Conservation (phyloP, 163 green algal species). For the Prototheca cutis region DNA sequence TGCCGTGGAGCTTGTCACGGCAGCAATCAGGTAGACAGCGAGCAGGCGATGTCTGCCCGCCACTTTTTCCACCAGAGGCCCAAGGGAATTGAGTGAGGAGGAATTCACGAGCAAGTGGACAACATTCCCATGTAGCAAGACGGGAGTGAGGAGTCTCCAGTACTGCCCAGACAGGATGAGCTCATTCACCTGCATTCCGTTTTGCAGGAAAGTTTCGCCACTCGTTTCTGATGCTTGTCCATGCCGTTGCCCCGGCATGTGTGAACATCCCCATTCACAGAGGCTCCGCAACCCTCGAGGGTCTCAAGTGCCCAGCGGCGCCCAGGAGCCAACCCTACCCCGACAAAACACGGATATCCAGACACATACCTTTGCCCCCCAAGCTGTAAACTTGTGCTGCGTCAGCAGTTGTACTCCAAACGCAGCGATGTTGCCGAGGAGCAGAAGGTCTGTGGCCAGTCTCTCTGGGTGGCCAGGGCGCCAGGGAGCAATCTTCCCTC, state of each 20-base stretch:
- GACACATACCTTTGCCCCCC: conserved; percentile 55
- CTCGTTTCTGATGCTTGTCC: too few species aligned
- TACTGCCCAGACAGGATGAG: conserved; percentile 57
- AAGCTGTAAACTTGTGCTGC: conserved; percentile 36
- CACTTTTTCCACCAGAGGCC: conserved; percentile 50
- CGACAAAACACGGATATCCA: too few species aligned
- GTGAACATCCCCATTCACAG: too few species aligned
- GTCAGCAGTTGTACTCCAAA: conserved; percentile 41
- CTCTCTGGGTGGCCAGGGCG: conserved; percentile 40
- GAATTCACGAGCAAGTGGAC: conserved; percentile 67
- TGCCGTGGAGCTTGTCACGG: conserved; percentile 44
- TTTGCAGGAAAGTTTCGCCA: too few species aligned
- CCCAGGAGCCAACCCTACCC: too few species aligned
- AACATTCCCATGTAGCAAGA: conserved; percentile 60
- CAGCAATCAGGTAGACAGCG: conserved; percentile 48
- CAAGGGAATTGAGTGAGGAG: conserved; percentile 59
- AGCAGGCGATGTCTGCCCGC: conserved; percentile 39
- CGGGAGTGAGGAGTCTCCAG: conserved; percentile 64
- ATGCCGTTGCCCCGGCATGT: too few species aligned
- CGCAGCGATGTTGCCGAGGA: conserved; percentile 42
- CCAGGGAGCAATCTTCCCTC: neutral
- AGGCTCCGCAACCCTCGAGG: too few species aligned
- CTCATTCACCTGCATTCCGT: conserved; percentile 47
- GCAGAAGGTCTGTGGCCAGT: conserved; percentile 48
- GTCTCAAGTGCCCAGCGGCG: too few species aligned